phyloP scores from a whole-genome alignment of 176 grass and related monocot species.

The Eragrostis nindensis region DNA sequence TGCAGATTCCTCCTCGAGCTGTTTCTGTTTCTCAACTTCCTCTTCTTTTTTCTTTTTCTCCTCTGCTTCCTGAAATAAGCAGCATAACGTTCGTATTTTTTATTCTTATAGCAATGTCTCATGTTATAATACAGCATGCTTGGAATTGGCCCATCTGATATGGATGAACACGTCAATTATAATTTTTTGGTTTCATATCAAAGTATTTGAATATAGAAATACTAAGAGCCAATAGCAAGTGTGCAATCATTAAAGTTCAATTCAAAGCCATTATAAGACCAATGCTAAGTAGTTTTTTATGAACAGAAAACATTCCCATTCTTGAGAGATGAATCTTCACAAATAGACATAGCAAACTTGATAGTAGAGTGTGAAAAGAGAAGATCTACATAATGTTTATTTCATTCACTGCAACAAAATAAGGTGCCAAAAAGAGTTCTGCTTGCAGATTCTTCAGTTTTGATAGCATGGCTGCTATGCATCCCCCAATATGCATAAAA shows the following conservation, averaged over 20 bases:
- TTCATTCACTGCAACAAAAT: background rate
- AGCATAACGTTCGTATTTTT: constrained; percentile 24
- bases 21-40: constrained; percentile 69
- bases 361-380: background rate
- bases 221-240: background rate
- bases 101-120: background rate
- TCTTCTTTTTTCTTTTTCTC: constrained; percentile 65
- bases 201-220: constrained; percentile 12
- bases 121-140: background rate
- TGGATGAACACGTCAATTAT: background rate
- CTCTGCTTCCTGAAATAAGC: constrained; percentile 69
- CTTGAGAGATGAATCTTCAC: background rate
- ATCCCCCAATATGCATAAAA: background rate
- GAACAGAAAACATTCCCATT: background rate
- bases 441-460: background rate
- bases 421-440: constrained; percentile 16
- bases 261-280: background rate
- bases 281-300: background rate
- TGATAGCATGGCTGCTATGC: background rate
- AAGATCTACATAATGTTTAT: background rate
- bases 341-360: background rate
- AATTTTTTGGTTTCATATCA: background rate
- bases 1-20: constrained; percentile 56
- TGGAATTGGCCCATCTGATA: too few relatives aligned
- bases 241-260: background rate